Evolutionary conservation across 23 red algal species (phyloP).

Genomic region (Agarophyton chilense): DNA sequence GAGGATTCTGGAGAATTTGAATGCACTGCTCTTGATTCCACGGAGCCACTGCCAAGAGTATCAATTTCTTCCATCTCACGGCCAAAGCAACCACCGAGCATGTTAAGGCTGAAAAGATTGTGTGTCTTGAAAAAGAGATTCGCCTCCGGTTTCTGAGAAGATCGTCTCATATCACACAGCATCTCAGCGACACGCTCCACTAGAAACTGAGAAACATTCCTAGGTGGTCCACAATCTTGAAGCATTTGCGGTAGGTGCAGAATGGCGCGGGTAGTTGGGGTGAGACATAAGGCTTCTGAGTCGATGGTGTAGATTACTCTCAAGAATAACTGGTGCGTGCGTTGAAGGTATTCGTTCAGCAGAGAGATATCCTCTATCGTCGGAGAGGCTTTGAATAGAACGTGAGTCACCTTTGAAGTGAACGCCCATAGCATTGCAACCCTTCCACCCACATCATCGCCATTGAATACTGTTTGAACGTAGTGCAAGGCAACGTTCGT

Average conservation of each 20-base stretch:
- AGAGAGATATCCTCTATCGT: not conserved
- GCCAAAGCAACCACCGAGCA: too few species aligned
- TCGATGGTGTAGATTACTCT: not conserved
- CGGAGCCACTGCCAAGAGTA: not conserved
- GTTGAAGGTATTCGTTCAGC: not conserved
- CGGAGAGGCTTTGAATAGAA: not conserved
- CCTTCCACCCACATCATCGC: not conserved
- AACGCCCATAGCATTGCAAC: not conserved
- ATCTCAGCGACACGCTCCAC: too few species aligned
- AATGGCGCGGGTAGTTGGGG: constrained; percentile 9
- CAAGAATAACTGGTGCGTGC: not conserved
- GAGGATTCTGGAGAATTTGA: not conserved
- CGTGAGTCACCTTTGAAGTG: not conserved
- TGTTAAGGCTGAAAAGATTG: not conserved
- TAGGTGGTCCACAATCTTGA: too few species aligned
- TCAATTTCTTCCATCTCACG: not conserved
- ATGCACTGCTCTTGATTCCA: not conserved
- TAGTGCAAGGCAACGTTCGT: constrained; percentile 8
- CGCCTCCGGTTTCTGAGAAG: too few species aligned
- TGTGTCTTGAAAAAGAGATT: too few species aligned
- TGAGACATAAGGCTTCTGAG: not conserved
- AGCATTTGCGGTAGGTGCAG: too few species aligned
- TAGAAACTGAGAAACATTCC: too few species aligned
- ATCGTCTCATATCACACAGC: too few species aligned
- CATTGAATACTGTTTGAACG: not conserved